phyloP scores from a whole-genome alignment of 176 grass and related monocot genomes.

The Eragrostis curvula region DNA sequence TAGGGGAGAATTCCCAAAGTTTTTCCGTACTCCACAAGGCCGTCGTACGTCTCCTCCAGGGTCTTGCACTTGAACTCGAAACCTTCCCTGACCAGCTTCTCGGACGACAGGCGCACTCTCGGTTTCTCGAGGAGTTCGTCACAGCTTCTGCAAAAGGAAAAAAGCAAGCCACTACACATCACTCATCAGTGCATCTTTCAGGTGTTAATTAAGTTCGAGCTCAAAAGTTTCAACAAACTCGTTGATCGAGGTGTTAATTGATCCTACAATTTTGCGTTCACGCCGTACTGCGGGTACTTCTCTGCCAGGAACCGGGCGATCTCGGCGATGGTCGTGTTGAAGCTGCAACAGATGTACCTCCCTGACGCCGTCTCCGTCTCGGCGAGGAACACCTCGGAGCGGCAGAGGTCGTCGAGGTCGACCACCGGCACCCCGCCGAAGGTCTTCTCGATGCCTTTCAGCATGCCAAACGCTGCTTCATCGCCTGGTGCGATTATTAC shows the following conservation, averaged over 20 bases:
- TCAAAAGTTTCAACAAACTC: too few relatives aligned
- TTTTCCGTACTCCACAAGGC: slow-evolving; percentile 50
- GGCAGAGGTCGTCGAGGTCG: slow-evolving; percentile 55
- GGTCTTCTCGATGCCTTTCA: not conserved
- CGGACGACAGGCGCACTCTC: slow-evolving; percentile 49
- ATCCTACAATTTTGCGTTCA: not conserved
- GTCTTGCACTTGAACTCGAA: slow-evolving; percentile 61
- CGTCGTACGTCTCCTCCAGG: slow-evolving; percentile 57
- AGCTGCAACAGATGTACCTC: slow-evolving; percentile 61
- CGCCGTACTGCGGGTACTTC: slow-evolving; percentile 59
- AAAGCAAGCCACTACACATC: not conserved
- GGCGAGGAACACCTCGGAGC: slow-evolving; percentile 55
- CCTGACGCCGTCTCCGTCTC: slow-evolving; percentile 43
- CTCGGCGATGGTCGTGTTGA: slow-evolving; percentile 45
- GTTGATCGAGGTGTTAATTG: too few relatives aligned
- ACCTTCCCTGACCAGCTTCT: slow-evolving; percentile 56
- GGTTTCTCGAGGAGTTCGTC: slow-evolving; percentile 44
- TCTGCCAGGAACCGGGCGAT: slow-evolving; percentile 49
- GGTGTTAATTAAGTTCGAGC: too few relatives aligned
- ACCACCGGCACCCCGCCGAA: not conserved
- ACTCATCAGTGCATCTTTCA: too few relatives aligned
- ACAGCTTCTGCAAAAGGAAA: slow-evolving; percentile 40
- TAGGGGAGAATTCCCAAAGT: slow-evolving; percentile 37
- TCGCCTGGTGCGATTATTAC: slow-evolving; percentile 14
- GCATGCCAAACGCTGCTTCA: slow-evolving; percentile 13